Conservation (phyloP, 805 yeast genomes). For the Myxozyma mucilagina region DNA sequence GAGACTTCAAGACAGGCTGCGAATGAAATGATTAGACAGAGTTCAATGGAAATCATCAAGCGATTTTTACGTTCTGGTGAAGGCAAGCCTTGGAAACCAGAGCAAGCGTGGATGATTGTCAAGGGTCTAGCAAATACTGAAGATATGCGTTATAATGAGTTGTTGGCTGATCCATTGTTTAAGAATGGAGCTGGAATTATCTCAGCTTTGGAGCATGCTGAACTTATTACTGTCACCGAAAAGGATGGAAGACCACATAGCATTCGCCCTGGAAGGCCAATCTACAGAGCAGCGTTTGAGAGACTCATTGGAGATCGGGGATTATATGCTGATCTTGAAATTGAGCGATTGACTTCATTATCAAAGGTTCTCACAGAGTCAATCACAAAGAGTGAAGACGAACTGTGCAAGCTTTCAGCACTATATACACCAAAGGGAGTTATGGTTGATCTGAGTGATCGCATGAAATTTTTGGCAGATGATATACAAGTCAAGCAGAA, state of each 20-base stretch:
- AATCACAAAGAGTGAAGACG: slow-evolving; percentile 68
- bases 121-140: slow-evolving; percentile 58
- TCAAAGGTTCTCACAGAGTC: slow-evolving; percentile 61
- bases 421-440: slow-evolving; percentile 36
- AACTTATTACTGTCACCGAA: slow-evolving; percentile 67
- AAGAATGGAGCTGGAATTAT: slow-evolving; percentile 48
- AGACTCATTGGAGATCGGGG: slow-evolving; percentile 59
- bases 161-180: slow-evolving; percentile 39
- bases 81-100: slow-evolving; percentile 57
- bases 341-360: slow-evolving; percentile 55
- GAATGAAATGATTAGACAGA: slow-evolving; percentile 75
- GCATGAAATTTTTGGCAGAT: slow-evolving; percentile 65
- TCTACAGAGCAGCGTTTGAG: slow-evolving; percentile 76
- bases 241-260: slow-evolving; percentile 64
- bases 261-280: slow-evolving; percentile 81
- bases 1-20: slow-evolving; percentile 78
- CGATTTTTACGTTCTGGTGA: slow-evolving; percentile 53
- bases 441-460: slow-evolving; percentile 55
- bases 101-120: slow-evolving; percentile 87
- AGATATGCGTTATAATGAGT: slow-evolving; percentile 37
- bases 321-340: slow-evolving; percentile 62
- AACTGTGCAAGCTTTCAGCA: slow-evolving; percentile 47
- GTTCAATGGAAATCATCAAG: slow-evolving; percentile 85
- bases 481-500: slow-evolving; percentile 65
- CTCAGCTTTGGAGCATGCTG: slow-evolving; percentile 73